Evolutionary conservation across 2,329 filamentous ascomycete species (phyloP).

Genomic region (Fusarium sarcochroum): DNA sequence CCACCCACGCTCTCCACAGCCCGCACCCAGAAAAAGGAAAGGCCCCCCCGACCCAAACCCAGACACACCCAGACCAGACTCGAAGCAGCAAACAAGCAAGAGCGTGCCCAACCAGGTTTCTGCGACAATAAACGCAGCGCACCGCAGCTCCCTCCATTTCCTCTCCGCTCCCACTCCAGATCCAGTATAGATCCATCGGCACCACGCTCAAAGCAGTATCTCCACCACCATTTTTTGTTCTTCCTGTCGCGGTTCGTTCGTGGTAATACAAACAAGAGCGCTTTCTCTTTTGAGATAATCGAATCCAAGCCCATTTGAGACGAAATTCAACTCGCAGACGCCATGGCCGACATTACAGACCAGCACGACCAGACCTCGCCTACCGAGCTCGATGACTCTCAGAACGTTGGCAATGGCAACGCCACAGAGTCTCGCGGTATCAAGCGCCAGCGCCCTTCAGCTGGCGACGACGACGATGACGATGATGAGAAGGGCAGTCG

Average conservation of each 20-base stretch:
- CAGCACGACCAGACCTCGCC: conserved; percentile 83
- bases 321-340: conserved; percentile 32
- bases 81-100: conserved; percentile 54
- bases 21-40: conserved; percentile 48
- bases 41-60: conserved; percentile 43
- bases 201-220: conserved; percentile 76
- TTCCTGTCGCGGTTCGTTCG: conserved; percentile 53
- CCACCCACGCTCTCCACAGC: conserved; percentile 48
- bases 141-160: conserved; percentile 60
- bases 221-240: conserved; percentile 69
- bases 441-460: conserved; percentile 88
- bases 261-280: conserved; percentile 56
- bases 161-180: conserved; percentile 69
- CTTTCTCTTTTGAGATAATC: conserved; percentile 45
- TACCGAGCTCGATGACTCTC: conserved; percentile 79
- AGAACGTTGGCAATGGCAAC: conserved; percentile 81
- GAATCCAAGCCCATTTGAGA: conserved; percentile 45
- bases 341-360: conserved; percentile 84
- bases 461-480: conserved; percentile 94
- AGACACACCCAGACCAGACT: conserved; percentile 53
- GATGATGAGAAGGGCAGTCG: conserved; percentile 98
- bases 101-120: conserved; percentile 67
- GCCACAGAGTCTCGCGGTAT: conserved; percentile 82
- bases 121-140: conserved; percentile 64
- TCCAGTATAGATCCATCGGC: conserved; percentile 76